Evolutionary conservation across 331 rosid species (phyloP), one percentile per base, ranked within the genome.

Genomic region (Dryas integrifolia): DNA sequence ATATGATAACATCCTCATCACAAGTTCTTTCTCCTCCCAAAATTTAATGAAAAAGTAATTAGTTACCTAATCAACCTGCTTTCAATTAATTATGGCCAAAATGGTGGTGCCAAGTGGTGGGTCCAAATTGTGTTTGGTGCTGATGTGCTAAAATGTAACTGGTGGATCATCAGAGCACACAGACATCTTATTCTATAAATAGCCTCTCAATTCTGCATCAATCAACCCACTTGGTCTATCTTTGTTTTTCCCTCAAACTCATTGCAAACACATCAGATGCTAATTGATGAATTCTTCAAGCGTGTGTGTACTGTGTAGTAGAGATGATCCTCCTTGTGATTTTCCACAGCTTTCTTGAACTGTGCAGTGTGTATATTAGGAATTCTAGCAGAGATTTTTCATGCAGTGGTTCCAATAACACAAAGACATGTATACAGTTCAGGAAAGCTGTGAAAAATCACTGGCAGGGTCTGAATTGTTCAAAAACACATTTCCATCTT

Each of bases 271-370:
- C 15, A 70, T 8, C 58, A 48, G 72, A 66, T 30, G 14, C 14
- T 11, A 38, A 21, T 39, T n/a, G n/a, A 43, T 44, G 43, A 49
- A 67, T 47, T 67, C 18, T 71, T 71, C 21, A 11, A 21, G 24
- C 41, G 59, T 53, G 49, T 18, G 64, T 21, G 11, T 21, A 21
- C 0, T 59, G 64, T 21, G 11, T 0, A 21, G 24, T 59, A 38
- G 51, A 40, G 46, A 78, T 67, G 67, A 72, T 86, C 79, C 75
- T 86, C 70, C 84, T 57, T 39, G 86, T 76, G 61, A 51, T 87
- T 67, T 87, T 82, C 92, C 89, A 85, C 92, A 53, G 89, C 92
- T 87, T 87, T 87, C 92, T 87, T 87, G 92, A 85, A 87, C 92
- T 79, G 85, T 77, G 1, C 11, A 40, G 50, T 41, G 10, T 1